These are phyloP conservation scores for Crataegus laevigata DNA, from an alignment of 306 rosid species.

Conservation along the genomic window DNA sequence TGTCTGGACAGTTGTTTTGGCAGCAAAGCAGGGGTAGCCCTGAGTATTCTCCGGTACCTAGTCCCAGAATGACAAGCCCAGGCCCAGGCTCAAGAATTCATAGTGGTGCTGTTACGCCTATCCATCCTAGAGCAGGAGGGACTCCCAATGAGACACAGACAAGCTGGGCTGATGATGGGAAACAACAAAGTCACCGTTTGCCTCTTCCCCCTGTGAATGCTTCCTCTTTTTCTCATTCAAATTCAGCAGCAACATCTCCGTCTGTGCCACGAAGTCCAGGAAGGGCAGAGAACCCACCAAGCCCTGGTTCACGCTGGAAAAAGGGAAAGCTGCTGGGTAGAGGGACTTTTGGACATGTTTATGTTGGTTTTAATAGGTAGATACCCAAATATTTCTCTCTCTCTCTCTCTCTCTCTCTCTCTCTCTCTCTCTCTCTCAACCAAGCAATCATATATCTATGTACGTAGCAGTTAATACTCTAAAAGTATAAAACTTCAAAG, in stretches of 20 bases:
- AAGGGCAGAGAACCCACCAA: conserved; percentile 81
- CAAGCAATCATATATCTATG: neutral
- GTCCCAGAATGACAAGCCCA: conserved; percentile 63
- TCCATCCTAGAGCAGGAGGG: conserved; percentile 86
- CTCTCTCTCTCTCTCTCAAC: neutral
- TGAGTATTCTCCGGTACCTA: conserved; percentile 57
- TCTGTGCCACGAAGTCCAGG: conserved; percentile 98
- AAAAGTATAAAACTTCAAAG: too few species aligned
- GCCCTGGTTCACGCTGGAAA: conserved; percentile 93
- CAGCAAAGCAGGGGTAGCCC: conserved; percentile 66
- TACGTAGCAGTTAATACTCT: neutral
- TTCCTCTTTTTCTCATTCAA: conserved; percentile 76
- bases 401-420: neutral
- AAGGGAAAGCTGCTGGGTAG: conserved; percentile 92
- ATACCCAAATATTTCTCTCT: conserved; percentile 4
- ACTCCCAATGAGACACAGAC: conserved; percentile 56
- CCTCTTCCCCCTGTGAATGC: conserved; percentile 89
- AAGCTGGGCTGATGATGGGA: conserved; percentile 73
- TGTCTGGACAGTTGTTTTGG: conserved; percentile 64
- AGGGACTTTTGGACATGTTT: conserved; percentile 97
- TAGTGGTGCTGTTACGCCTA: conserved; percentile 98
- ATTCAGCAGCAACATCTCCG: conserved; percentile 94
- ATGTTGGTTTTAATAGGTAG: conserved; percentile 89
- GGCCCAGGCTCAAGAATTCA: conserved; percentile 98
- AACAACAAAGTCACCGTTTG: conserved; percentile 87